Evolutionary conservation across 495 filamentous ascomycete species (phyloP).

Genomic region (Chaetomium cochliodes): DNA sequence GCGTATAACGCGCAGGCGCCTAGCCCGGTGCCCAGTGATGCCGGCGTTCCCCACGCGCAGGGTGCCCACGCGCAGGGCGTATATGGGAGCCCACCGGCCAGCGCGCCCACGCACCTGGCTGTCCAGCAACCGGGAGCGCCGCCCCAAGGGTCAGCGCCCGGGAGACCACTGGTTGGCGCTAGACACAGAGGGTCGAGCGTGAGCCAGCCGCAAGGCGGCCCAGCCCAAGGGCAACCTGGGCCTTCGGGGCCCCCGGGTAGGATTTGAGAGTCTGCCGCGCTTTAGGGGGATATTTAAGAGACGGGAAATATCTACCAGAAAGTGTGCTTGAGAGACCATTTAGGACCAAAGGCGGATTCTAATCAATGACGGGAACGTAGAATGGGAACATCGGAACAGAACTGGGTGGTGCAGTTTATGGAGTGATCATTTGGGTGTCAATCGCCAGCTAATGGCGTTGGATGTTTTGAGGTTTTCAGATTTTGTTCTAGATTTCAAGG

Average conservation of each 20-base stretch:
- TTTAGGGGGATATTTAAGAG: neutral
- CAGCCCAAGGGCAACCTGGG: neutral
- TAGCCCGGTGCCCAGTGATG: neutral
- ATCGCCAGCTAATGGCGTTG: conserved; percentile 5
- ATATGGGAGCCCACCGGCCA: neutral
- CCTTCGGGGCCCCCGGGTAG: conserved; percentile 22
- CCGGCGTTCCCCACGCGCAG: conserved; percentile 13
- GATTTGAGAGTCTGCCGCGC: conserved; percentile 17
- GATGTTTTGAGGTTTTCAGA: neutral
- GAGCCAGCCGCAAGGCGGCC: conserved; percentile 2
- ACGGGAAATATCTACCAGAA: neutral
- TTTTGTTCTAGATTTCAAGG: neutral
- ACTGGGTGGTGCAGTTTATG: neutral
- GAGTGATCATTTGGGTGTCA: neutral
- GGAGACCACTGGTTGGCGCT: conserved; percentile 17
- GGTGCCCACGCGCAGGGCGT: neutral
- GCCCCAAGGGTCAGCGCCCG: neutral
- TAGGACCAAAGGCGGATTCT: neutral
- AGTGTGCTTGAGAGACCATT: neutral
- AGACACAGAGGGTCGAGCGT: conserved; percentile 34
- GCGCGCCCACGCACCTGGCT: conserved; percentile 4
- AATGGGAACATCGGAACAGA: neutral
- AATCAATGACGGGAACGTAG: neutral
- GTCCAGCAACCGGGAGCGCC: conserved; percentile 14
- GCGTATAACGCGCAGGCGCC: conserved; percentile 11